Evolutionary conservation across 2,329 filamentous ascomycete genomes (phyloP).

Genomic region (Cordyceps fumosorosea): DNA sequence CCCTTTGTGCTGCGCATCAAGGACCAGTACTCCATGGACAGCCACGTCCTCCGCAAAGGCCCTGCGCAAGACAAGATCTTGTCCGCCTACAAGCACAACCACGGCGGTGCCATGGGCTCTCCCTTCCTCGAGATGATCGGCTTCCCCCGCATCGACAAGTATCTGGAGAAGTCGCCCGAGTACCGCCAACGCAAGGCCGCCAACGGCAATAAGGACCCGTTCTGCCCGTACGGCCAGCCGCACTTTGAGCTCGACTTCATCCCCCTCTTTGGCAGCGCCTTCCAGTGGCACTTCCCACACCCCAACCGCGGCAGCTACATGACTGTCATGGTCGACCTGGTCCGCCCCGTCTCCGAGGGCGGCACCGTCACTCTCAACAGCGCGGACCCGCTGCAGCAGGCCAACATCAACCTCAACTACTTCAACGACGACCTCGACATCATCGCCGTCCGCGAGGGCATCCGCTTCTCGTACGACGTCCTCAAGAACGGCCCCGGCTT

Average conservation of each 20-base stretch:
- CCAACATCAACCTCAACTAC: constrained; percentile 55
- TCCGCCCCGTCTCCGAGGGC: constrained; percentile 33
- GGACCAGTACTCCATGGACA: constrained; percentile 29
- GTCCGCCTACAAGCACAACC: constrained; percentile 30
- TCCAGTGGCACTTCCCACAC: constrained; percentile 41
- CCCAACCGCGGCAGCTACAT: constrained; percentile 41
- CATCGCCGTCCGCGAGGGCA: constrained; percentile 52
- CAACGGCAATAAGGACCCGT: constrained; percentile 44
- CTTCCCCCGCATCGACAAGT: constrained; percentile 51
- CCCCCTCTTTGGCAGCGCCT: constrained; percentile 45
- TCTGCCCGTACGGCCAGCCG: constrained; percentile 49
- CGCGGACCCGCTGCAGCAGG: constrained; percentile 48
- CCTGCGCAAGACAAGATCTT: constrained; percentile 28
- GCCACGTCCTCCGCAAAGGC: constrained; percentile 33
- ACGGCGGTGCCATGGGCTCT: constrained; percentile 32
- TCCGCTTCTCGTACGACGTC: constrained; percentile 51
- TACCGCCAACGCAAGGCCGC: constrained; percentile 38
- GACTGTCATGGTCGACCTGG: constrained; percentile 47
- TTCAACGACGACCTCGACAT: constrained; percentile 49
- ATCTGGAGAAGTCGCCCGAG: constrained; percentile 39
- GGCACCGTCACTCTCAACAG: constrained; percentile 48
- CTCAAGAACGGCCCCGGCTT: constrained; percentile 50
- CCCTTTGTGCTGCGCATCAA: constrained; percentile 33
- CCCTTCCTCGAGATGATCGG: constrained; percentile 45
- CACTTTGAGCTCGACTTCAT: constrained; percentile 60